Evolutionary conservation across 2,329 filamentous ascomycete species (phyloP).

Genomic region (Talaromyces sp.): DNA sequence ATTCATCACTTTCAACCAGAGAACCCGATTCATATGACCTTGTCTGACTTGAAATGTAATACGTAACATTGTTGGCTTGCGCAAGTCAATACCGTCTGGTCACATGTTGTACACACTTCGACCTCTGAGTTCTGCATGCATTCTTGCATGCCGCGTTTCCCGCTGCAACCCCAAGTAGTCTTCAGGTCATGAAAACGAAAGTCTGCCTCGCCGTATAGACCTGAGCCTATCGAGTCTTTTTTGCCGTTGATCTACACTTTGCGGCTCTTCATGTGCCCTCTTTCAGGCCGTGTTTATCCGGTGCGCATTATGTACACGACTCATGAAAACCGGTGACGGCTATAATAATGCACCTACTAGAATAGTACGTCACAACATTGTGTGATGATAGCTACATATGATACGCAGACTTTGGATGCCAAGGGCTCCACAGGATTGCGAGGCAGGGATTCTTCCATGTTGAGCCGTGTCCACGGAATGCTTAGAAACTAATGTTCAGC

Average conservation of each 20-base stretch:
- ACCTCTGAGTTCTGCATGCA: too few species aligned
- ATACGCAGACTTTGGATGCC: too few species aligned
- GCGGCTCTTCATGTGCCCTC: neutral
- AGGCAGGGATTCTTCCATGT: neutral
- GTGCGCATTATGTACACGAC: neutral
- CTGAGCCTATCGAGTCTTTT: neutral
- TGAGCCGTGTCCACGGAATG: neutral
- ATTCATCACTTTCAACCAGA: too few species aligned
- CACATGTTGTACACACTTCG: too few species aligned
- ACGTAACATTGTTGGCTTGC: too few species aligned
- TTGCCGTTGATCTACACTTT: neutral
- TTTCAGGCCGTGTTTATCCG: neutral
- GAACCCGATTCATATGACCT: too few species aligned
- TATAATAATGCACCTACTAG: neutral
- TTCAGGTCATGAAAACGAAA: too few species aligned
- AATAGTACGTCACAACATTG: neutral
- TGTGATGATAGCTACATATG: too few species aligned
- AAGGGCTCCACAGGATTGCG: too few species aligned
- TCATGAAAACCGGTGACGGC: neutral
- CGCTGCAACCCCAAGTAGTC: neutral
- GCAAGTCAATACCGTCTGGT: too few species aligned
- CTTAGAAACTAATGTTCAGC: neutral
- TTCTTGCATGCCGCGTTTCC: neutral
- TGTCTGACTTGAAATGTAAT: too few species aligned
- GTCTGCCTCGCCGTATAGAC: neutral